A percentile compares a stretch with the other conserved stretches of the same genome.
Evolutionary conservation across 495 filamentous ascomycete species (phyloP).

Genomic region (Penicillium egyptiacum): DNA sequence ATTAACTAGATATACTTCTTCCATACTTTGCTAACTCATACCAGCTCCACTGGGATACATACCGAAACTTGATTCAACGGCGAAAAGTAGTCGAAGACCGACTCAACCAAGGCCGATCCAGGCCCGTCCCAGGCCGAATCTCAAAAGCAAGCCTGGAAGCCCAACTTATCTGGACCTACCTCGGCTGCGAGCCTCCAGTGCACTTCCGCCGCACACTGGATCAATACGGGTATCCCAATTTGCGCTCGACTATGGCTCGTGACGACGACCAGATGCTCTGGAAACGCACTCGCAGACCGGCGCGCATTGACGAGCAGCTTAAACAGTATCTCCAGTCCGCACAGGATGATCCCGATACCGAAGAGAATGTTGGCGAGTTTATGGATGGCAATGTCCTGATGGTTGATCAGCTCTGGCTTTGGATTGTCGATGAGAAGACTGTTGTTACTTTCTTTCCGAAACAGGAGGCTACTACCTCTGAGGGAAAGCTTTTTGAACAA

Average conservation of each 20-base stretch:
- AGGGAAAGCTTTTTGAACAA: slow-evolving; percentile 59
- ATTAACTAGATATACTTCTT: not conserved
- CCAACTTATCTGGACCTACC: slow-evolving; percentile 63
- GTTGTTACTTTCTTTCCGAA: slow-evolving; percentile 60
- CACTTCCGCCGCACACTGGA: slow-evolving; percentile 66
- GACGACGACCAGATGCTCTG: slow-evolving; percentile 73
- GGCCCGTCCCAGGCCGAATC: slow-evolving; percentile 56
- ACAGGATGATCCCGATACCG: slow-evolving; percentile 16
- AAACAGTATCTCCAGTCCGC: slow-evolving; percentile 22
- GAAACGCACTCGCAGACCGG: slow-evolving; percentile 58
- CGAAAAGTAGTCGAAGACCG: slow-evolving; percentile 58
- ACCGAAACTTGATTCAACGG: slow-evolving; percentile 57
- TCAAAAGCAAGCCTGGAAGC: slow-evolving; percentile 55
- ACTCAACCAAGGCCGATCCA: slow-evolving; percentile 54
- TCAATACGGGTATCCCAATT: slow-evolving; percentile 64
- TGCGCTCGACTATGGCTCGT: slow-evolving; percentile 59
- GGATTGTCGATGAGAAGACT: slow-evolving; percentile 61
- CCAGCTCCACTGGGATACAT: slow-evolving; percentile 69
- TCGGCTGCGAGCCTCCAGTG: slow-evolving; percentile 62
- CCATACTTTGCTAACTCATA: slow-evolving; percentile 17
- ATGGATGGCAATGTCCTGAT: slow-evolving; percentile 63
- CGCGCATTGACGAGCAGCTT: slow-evolving; percentile 31
- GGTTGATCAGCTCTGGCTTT: slow-evolving; percentile 71
- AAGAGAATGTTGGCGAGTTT: slow-evolving; percentile 31
- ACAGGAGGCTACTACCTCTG: slow-evolving; percentile 43